Evolutionary conservation across 2,329 filamentous ascomycete genomes (phyloP).

Genomic region (Penicillium vulpinum): DNA sequence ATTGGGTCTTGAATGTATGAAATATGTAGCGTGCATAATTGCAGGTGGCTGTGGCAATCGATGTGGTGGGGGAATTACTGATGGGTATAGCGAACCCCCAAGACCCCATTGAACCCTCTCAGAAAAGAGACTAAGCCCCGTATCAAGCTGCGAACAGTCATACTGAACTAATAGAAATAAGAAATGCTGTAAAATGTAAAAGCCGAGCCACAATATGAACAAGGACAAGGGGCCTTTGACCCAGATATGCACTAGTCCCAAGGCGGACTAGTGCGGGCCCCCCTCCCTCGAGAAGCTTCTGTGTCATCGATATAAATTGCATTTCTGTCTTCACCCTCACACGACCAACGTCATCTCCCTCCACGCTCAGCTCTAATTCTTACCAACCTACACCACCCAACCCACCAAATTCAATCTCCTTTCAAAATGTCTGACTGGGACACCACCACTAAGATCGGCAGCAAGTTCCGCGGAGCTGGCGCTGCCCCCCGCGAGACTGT

Average conservation of each 20-base stretch:
- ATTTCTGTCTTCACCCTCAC: slow-evolving; percentile 30
- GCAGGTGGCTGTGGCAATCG: slow-evolving; percentile 1
- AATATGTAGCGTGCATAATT: neutral
- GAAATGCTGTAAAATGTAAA: neutral
- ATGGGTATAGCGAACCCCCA: neutral
- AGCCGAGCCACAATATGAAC: neutral
- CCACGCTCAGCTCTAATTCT: slow-evolving; percentile 6
- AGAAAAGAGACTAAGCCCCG: neutral
- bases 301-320: slow-evolving; percentile 41
- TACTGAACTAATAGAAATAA: neutral
- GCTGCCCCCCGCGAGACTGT: slow-evolving; percentile 75
- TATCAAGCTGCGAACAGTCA: neutral
- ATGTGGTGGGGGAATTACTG: neutral
- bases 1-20: neutral
- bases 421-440: slow-evolving; percentile 78
- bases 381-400: slow-evolving; percentile 1
- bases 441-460: slow-evolving; percentile 86
- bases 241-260: slow-evolving; percentile 17
- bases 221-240: neutral
- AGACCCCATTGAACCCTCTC: neutral
- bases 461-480: slow-evolving; percentile 68
- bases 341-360: slow-evolving; percentile 29
- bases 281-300: slow-evolving; percentile 41
- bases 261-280: slow-evolving; percentile 26
- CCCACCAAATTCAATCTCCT: neutral